phyloP scores from a whole-genome alignment of 2,329 filamentous ascomycete genomes.

The Penicillium sp. region DNA sequence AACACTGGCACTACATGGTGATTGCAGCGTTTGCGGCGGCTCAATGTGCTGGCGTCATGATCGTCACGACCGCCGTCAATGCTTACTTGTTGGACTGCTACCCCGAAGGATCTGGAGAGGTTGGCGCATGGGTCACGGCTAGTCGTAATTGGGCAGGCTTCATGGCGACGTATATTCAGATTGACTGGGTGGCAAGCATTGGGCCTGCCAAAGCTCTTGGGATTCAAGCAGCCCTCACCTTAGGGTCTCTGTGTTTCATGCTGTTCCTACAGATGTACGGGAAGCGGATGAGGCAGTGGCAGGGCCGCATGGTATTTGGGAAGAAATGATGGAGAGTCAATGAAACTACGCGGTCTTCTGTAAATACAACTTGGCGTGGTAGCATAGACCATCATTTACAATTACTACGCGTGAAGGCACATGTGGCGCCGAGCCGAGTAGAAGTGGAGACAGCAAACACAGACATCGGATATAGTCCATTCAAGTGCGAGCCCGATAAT shows the following conservation, averaged over 20 bases:
- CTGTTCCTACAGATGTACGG: slow-evolving; percentile 42
- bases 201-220: slow-evolving; percentile 51
- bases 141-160: slow-evolving; percentile 55
- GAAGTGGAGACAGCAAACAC: not conserved
- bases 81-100: slow-evolving; percentile 60
- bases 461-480: not conserved
- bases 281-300: slow-evolving; percentile 39
- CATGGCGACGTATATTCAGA: slow-evolving; percentile 48
- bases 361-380: not conserved
- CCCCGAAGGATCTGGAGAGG: slow-evolving; percentile 48
- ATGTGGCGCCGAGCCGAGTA: not conserved
- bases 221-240: slow-evolving; percentile 50
- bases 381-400: not conserved
- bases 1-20: slow-evolving; percentile 58
- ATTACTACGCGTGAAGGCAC: not conserved
- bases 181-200: slow-evolving; percentile 53
- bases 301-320: slow-evolving; percentile 35
- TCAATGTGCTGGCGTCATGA: slow-evolving; percentile 61
- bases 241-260: slow-evolving; percentile 40
- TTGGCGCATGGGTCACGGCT: slow-evolving; percentile 55
- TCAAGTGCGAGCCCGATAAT: not conserved
- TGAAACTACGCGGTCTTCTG: not conserved
- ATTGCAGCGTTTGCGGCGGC: slow-evolving; percentile 56
- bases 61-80: slow-evolving; percentile 56
- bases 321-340: slow-evolving; percentile 2